Evolutionary conservation across 805 yeast species (phyloP), one percentile per base, ranked within the genome.

Genomic region (Teunomyces lycoperdinae): DNA sequence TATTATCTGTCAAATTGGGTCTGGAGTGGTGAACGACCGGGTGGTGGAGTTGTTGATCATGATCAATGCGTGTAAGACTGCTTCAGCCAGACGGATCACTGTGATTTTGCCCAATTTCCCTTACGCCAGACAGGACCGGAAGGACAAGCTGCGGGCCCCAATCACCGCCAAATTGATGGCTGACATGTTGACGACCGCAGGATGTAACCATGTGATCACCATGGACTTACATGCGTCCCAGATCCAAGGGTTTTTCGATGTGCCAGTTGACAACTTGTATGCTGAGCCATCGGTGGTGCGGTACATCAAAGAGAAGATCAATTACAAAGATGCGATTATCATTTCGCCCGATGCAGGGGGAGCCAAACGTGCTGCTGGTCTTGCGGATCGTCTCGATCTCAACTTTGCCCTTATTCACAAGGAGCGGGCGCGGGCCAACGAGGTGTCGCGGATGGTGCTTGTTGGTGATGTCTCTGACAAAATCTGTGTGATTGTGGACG

Each of bases 271-370:
- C 65, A 87, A 87, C 63, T 68, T 87, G 57, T 87, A 87, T 60
- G 92, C 92, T 17, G 95, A 87, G 67, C 94, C 94, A 46, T 78
- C 84, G 55, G 91, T 86, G 30, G 83, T 87, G 35, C 75, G 87
- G 59, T 87, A 86, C 61, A 86, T 87, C 43, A 78, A 76, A 50
- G 91, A 84, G 54, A 75, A 78, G 46, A 71, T 81, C 44, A 77
- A 78, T 55, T 76, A 70, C 53, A 67, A 79, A 36, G 78, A 85
- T 42, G 80, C 88, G n/a, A 86, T 87, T 46, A 81, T 87, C 46
- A 81, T 87, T 13, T 87, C 94, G 0, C 95, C 95, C 5, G 95
- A 87, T 70, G 95, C 94, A 6, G 95, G 95, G 64, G 95, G 95
- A 53, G 94, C 94, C 49, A 87, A 87, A 63, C 78, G 95, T 70